These are phyloP conservation scores for Gossypium gossypioides DNA, from an alignment of 441 rosid species.

Conservation along the genomic window DNA sequence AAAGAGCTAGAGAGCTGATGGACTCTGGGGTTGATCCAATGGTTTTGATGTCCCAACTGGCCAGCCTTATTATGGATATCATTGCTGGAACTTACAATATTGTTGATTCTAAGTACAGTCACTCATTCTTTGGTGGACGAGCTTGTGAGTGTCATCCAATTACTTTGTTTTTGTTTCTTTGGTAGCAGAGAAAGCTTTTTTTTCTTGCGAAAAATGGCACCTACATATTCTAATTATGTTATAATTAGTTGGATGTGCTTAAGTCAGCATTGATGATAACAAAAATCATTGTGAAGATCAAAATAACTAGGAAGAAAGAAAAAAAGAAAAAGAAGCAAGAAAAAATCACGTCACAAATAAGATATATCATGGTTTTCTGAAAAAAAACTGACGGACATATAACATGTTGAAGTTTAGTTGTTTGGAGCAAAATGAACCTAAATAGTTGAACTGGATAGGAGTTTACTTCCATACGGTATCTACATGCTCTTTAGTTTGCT, in stretches of 20 bases:
- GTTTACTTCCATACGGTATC: background rate
- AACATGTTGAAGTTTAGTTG: background rate
- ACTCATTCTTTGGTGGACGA: constrained; percentile 48
- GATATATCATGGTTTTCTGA: background rate
- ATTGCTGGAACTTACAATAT: constrained; percentile 77
- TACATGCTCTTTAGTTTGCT: background rate
- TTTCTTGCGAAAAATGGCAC: background rate
- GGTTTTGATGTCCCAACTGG: constrained; percentile 92
- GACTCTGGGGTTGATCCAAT: constrained; percentile 91
- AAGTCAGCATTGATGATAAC: background rate
- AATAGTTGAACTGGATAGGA: background rate
- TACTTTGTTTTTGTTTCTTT: background rate
- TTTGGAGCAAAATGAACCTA: too few relatives aligned
- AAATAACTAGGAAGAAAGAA: background rate
- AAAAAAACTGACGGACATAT: background rate
- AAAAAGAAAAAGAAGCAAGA: background rate
- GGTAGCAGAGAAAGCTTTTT: background rate
- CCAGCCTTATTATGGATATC: constrained; percentile 91
- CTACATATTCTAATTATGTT: background rate
- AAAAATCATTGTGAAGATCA: background rate
- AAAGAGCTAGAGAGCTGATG: constrained; percentile 85
- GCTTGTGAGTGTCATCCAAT: constrained; percentile 49
- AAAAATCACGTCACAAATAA: background rate
- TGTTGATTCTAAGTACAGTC: constrained; percentile 35
- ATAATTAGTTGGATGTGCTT: background rate